phyloP scores from a whole-genome alignment of 2,329 filamentous ascomycete species.

The Bimuria novae-zelandiae region DNA sequence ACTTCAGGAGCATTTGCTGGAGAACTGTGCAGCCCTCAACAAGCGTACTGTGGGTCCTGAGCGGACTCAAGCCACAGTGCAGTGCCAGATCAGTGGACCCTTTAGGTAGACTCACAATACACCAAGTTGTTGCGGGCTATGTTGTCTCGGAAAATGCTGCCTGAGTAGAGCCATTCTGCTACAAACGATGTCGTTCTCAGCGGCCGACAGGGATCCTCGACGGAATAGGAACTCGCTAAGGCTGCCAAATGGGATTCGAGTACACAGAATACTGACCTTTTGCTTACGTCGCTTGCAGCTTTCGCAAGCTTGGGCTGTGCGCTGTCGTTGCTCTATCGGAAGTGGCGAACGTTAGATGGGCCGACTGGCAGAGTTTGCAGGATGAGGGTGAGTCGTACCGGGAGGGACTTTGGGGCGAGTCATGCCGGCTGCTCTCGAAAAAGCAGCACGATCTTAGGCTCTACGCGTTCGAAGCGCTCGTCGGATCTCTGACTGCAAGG shows the following conservation, averaged over 20 bases:
- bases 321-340: constrained; percentile 62
- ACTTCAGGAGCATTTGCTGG: too few species aligned
- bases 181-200: not conserved
- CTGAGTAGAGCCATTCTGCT: not conserved
- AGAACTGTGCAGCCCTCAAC: too few species aligned
- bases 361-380: constrained; percentile 9
- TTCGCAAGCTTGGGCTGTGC: constrained; percentile 67
- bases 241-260: constrained; percentile 2
- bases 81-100: too few species aligned
- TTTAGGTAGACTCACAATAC: too few species aligned
- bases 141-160: too few species aligned
- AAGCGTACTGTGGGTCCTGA: too few species aligned
- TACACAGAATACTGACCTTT: constrained; percentile 57
- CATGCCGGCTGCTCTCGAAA: constrained; percentile 22
- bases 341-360: constrained; percentile 53
- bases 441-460: constrained; percentile 24
- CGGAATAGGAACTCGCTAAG: not conserved
- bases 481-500: constrained; percentile 27
- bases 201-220: not conserved
- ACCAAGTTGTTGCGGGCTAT: too few species aligned
- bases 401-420: constrained; percentile 43
- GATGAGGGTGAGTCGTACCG: constrained; percentile 24
- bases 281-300: constrained; percentile 70
- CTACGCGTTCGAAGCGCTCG: constrained; percentile 21
- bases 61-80: too few species aligned